Base-by-base conservation (phyloP, 805 yeast genomes). In the Clavispora santaluciae region DNA sequence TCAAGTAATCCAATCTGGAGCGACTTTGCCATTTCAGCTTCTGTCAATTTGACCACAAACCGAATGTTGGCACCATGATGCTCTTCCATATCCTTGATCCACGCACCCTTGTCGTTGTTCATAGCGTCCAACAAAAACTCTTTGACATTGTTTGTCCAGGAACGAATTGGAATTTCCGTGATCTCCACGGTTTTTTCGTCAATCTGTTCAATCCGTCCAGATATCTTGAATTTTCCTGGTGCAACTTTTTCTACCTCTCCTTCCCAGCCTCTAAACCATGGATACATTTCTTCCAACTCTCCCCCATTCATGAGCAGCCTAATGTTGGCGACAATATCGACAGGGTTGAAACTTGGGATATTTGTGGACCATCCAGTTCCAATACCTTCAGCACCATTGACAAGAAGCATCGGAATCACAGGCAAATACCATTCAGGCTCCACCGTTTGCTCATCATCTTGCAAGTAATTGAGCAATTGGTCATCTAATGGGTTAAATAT, bases 361-460 rank as follows among this genome's bases (percentile, higher is more conserved):
- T 78, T 80, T 1, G 98, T 89, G 49, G 96, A 86, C 97, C 98
- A 93, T 50, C 99, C 99, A 35, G 99, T 90, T 47, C 99, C 99
- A 61, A 93, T 93, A 68, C 99, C 99, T 64, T 93, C 99, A 7
- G 91, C 75, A 43, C 99, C 99, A 57, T 93, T 93, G 5, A 93
- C 95, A 46, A 93, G 72, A n/a, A 93, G 59, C 87, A 89, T 86
- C 8, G 99, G 99, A 29, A 93, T 53, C n/a, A 93, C 80, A 1
- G 99, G 99, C 30, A 87, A 70, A 61, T 88, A 93, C 89, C 95
- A 88, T 53, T 86, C 89, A 0, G 99, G 99, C 60, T 93, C 99
- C 15, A 91, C 95, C 0, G 91, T 81, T 48, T 79, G 82, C 54
- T 88, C 98, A 66, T 93, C 99, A 59, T 90, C 99, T 57, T 87